phyloP scores from a whole-genome alignment of 768 basidiomycete genomes.

The Pleurotus tuber-regium region DNA sequence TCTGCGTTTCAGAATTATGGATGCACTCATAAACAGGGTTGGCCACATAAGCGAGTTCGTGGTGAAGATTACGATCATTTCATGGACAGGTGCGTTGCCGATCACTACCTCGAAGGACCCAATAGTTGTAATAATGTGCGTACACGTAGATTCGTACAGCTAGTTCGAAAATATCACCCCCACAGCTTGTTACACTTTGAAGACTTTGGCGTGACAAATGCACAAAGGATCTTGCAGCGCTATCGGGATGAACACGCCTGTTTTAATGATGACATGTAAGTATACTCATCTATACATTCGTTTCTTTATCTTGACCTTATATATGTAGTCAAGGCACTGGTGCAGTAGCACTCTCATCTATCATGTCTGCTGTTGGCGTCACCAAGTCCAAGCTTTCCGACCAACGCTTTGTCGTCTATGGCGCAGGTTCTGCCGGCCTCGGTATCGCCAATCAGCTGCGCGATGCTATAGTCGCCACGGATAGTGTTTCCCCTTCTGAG shows the following conservation, averaged over 20 bases:
- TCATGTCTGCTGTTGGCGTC: constrained; percentile 67
- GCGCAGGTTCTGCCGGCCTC: constrained; percentile 79
- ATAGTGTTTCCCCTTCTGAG: constrained; percentile 49
- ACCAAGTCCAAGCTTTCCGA: constrained; percentile 64
- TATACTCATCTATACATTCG: background rate
- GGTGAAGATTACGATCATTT: constrained; percentile 78
- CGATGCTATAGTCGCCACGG: constrained; percentile 64
- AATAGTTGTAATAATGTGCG: background rate
- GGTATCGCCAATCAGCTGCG: constrained; percentile 77
- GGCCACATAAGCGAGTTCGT: constrained; percentile 64
- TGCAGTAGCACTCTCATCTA: constrained; percentile 67
- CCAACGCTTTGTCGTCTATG: constrained; percentile 77
- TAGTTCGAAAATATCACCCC: constrained; percentile 72
- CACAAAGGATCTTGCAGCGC: constrained; percentile 59
- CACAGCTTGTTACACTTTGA: constrained; percentile 76
- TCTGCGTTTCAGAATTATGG: no score
- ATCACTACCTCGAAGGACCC: background rate
- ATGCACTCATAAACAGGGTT: constrained; percentile 68
- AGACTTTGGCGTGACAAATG: constrained; percentile 81
- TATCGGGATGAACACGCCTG: constrained; percentile 64
- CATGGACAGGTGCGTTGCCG: constrained; percentile 58
- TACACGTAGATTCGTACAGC: constrained; percentile 62
- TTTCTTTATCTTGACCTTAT: background rate
- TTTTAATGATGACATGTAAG: constrained; percentile 85
- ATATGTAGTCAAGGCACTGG: constrained; percentile 66